Base-by-base conservation (phyloP, 2,329 filamentous ascomycete species). In the Aspergillus puulaauensis region DNA sequence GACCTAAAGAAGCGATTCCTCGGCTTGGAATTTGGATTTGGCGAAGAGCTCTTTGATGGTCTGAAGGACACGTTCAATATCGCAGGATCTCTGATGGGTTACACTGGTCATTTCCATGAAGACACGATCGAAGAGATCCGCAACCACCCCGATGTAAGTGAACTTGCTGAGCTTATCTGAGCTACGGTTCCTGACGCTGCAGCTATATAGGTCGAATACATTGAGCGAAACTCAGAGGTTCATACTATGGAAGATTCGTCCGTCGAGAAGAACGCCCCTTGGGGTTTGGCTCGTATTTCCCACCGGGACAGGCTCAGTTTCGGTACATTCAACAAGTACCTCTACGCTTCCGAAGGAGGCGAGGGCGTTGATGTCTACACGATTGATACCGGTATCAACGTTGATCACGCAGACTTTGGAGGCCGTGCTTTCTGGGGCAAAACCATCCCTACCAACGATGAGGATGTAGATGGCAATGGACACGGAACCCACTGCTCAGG, bases 401-500 rank as follows among this genome's bases (percentile, higher is more conserved):
- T 83, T 66, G 86, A 93, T 49, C 95, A 99, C 81, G 92, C 96
- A 67, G 95, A 99, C 80, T 99, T 99, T 65, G 93, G 96, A 79
- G 95, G 91, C 62, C 93, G 95, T 77, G 95, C 96, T 68, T 82
- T 86, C 70, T 99, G 95, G 95, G 95, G 95, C 75, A 95, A 96
- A 86, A 99, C 95, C 66, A 93, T 99, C 69, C 96, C 96, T 61
- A 66, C 77, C 48, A 88, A 87, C 61, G 93, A 99, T 73, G 88
- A 84, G 51, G 95, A 99, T 73, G 83, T 86, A 68, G 95, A 99
- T 80, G 95, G 95, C 77, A 99, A 99, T 71, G 95, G 95, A 62
- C 95, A 99, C 83, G 95, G 95, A 70, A 99, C 95, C 71, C 95
- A 99, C 85, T 99, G 95, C 87, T 98, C 95, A 64, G 95, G 95